Conservation (phyloP, 768 basidiomycete species). For the Chalciporus piperatus region DNA sequence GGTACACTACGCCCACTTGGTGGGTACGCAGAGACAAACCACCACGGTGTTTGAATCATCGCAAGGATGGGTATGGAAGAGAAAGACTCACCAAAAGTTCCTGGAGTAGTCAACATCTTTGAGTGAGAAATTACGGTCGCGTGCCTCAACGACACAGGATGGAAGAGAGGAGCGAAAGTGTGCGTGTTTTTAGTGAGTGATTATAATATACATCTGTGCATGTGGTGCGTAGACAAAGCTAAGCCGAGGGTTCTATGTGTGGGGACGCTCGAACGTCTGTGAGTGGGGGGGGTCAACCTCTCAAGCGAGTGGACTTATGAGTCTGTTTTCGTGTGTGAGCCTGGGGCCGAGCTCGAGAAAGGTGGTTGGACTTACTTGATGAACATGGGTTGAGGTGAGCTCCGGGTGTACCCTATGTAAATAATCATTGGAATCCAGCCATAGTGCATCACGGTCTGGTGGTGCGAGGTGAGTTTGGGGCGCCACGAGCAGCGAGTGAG, state of each 20-base stretch:
- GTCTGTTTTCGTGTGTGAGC: slow-evolving; percentile 42
- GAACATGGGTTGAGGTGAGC: slow-evolving; percentile 90
- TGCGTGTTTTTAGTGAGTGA: slow-evolving; percentile 18
- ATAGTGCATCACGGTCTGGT: slow-evolving; percentile 85
- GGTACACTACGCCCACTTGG: slow-evolving; percentile 1
- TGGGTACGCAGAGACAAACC: slow-evolving; percentile 33
- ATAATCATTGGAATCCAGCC: slow-evolving; percentile 97
- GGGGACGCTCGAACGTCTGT: neutral
- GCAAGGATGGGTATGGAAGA: neutral
- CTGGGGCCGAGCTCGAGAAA: neutral
- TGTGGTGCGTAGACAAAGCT: slow-evolving; percentile 14
- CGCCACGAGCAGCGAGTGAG: neutral
- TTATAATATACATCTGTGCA: slow-evolving; percentile 28
- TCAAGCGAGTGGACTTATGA: slow-evolving; percentile 93
- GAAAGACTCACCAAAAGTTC: slow-evolving; percentile 31
- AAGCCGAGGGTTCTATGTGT: slow-evolving; percentile 2
- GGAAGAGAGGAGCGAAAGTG: slow-evolving; percentile 1
- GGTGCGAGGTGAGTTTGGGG: neutral
- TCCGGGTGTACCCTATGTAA: slow-evolving; percentile 89
- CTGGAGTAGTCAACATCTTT: neutral
- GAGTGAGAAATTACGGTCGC: neutral
- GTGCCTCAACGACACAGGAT: neutral
- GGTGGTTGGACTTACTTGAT: slow-evolving; percentile 75
- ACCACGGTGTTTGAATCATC: slow-evolving; percentile 72
- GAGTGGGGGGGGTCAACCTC: neutral